Base-by-base conservation (phyloP, 2,329 filamentous ascomycete genomes). In the Exophiala calicioides region DNA sequence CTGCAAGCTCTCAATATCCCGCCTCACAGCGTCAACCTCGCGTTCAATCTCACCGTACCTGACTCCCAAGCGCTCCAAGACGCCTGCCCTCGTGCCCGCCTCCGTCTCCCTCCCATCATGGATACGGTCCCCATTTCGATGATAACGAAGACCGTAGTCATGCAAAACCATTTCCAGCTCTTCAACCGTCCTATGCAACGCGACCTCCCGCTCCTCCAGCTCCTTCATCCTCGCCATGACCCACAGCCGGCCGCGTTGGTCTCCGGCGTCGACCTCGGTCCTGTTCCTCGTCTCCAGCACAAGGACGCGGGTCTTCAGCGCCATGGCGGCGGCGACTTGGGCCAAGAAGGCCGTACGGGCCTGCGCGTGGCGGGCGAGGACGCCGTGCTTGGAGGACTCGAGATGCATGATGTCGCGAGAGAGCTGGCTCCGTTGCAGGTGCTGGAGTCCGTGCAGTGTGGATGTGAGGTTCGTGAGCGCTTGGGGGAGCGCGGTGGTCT, bases 21-120 rank as follows among this genome's bases (percentile, higher is more conserved):
- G 60, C 47, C 58, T 61, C 5, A 69, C 62, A 4, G 50, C 50
- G 35, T 70, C 68, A 5, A 69, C 61, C 44, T 72, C 68, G 42
- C 57, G 60, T 1, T 64, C 60, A 35, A 72, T 55, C 13, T 57
- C 47, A 3, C 63, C 65, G 59, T 71, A 72, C 30, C 63, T 62
- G 33, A 59, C 63, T 20, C 68, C 65, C 44, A 72, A 65, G 43
- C 66, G 65, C 21, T 49, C 53, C 55, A 72, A 64, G 1, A 63
- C 57, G 19, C 34, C 27, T 36, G 30, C 18, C 31, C 39, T 47
- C 18, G 34, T 19, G 24, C 35, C 27, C 29, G 20, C 30, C 16
- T 31, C 47, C 10, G 37, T 33, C 31, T 63, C 62, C 3, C 54
- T 56, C 47, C 53, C 56, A 7, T 68, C n/a, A n/a, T n/a, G n/a